A percentile compares a stretch with the other conserved stretches of the same genome.
Evolutionary conservation across 164 flowering plant genomes (phyloP).

Genomic region (Akebia trifoliata): DNA sequence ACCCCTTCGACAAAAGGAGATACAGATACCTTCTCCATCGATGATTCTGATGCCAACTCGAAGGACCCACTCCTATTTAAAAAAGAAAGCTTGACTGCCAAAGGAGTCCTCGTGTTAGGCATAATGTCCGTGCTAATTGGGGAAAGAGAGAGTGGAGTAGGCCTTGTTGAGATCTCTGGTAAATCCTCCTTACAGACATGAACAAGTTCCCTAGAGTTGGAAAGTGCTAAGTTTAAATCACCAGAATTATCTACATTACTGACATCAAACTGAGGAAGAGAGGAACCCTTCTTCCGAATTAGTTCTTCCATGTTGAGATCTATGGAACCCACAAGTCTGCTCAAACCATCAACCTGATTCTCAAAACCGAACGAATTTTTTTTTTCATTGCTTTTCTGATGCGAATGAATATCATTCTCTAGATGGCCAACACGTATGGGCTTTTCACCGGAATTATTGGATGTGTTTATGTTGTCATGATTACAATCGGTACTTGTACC

Average conservation of each 20-base stretch:
- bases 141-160: conserved; percentile 11
- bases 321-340: conserved; percentile 12
- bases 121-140: conserved; percentile 14
- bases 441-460: conserved; percentile 3
- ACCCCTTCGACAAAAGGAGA: conserved; percentile 8
- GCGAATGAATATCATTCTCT: not conserved
- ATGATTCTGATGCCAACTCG: conserved; percentile 15
- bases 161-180: conserved; percentile 7
- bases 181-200: conserved; percentile 18
- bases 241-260: not conserved
- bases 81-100: conserved; percentile 23
- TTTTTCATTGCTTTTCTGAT: conserved; percentile 14
- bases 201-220: conserved; percentile 2
- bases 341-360: conserved; percentile 20
- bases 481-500: conserved; percentile 2
- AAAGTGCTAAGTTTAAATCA: not conserved
- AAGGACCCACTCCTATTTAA: conserved; percentile 12
- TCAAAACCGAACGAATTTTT: conserved; percentile 15
- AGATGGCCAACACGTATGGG: not conserved
- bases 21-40: conserved; percentile 12
- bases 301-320: conserved; percentile 15
- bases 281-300: conserved; percentile 3
- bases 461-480: conserved; percentile 2
- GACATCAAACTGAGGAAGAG: conserved; percentile 12
- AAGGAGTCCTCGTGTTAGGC: conserved; percentile 23